phyloP scores from a whole-genome alignment of 441 rosid genomes.

The Lepidium campestre region DNA sequence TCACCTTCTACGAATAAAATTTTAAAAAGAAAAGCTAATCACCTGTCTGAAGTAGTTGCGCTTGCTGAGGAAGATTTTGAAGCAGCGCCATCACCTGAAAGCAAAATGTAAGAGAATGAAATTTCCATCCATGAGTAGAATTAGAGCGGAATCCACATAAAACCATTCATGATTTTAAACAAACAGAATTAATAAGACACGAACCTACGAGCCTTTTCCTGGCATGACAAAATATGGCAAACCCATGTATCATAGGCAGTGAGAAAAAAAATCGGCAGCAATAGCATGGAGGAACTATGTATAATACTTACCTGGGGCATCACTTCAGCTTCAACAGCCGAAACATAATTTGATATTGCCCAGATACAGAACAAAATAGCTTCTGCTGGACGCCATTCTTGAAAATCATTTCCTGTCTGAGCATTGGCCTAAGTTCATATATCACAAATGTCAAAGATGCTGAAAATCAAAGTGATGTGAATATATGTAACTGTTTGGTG shows the following conservation, averaged over 20 bases:
- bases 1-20: slow-evolving; percentile 2
- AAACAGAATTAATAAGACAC: not conserved
- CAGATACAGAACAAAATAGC: slow-evolving; percentile 96
- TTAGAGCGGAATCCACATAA: slow-evolving; percentile 4
- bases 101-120: slow-evolving; percentile 18
- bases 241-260: not conserved
- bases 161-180: not conserved
- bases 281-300: slow-evolving; percentile 1
- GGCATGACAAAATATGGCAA: not conserved
- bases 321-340: slow-evolving; percentile 72
- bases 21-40: slow-evolving; percentile 20
- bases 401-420: slow-evolving; percentile 61
- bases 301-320: slow-evolving; percentile 78
- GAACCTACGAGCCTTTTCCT: not conserved
- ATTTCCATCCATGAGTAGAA: not conserved
- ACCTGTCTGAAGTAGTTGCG: slow-evolving; percentile 96
- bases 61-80: slow-evolving; percentile 77
- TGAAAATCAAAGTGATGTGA: not conserved
- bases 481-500: not conserved
- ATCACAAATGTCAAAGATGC: slow-evolving; percentile 8
- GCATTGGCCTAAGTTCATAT: slow-evolving; percentile 53
- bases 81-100: slow-evolving; percentile 62
- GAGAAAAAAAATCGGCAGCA: not conserved
- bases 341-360: slow-evolving; percentile 86
- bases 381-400: slow-evolving; percentile 94